Conservation (phyloP, 139 green algal species). For the Closterium sp. region DNA sequence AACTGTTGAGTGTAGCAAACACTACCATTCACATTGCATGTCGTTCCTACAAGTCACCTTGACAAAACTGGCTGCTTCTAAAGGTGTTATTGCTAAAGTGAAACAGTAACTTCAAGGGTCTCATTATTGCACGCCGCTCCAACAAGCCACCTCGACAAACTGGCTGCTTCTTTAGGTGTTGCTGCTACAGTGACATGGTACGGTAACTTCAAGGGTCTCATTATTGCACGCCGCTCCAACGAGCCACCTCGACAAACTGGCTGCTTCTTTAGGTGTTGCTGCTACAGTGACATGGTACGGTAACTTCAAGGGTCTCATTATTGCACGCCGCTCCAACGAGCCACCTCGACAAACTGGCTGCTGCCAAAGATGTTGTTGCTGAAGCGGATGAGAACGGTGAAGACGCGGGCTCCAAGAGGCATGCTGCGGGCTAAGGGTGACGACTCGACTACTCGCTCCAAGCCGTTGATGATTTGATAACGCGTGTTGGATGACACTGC, state of each 20-base stretch:
- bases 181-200: no score
- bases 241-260: conserved; percentile 76
- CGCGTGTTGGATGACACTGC: conserved; percentile 85
- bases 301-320: conserved; percentile 61
- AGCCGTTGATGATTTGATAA: conserved; percentile 71
- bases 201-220: no score
- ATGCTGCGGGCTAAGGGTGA: not conserved
- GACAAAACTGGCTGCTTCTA: no score
- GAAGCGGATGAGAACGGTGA: conserved; percentile 87
- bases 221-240: conserved; percentile 86
- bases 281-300: conserved; percentile 81
- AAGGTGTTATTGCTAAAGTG: no score
- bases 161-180: no score
- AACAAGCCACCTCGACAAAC: no score
- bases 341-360: conserved; percentile 72
- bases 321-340: conserved; percentile 86
- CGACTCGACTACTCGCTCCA: conserved; percentile 41
- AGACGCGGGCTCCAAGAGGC: conserved; percentile 66
- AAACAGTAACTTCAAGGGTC: no score
- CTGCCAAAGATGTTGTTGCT: conserved; percentile 93
- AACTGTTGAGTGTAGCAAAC: no score
- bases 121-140: no score
- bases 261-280: conserved; percentile 84
- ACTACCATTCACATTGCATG: no score
- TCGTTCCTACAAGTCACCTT: no score